Percentiles rank a stretch among this genome's conserved stretches.
Evolutionary conservation across 495 filamentous ascomycete species (phyloP).

Genomic region (Trichoderma parareesei): DNA sequence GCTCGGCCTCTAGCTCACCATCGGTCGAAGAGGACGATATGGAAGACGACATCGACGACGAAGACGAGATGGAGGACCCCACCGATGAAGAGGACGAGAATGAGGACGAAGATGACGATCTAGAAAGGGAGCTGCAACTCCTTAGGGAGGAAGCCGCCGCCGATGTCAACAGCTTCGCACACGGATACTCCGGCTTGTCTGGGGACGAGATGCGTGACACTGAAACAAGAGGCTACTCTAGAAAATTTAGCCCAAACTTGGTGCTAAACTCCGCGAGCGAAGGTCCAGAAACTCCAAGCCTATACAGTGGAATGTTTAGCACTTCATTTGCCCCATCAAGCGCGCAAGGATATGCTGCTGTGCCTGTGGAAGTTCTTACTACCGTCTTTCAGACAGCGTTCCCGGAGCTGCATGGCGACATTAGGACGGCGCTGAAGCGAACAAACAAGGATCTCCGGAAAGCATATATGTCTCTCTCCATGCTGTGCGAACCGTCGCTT

Average conservation of each 20-base stretch:
- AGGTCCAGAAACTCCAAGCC: not conserved
- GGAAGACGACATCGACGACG: conserved; percentile 18
- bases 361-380: not conserved
- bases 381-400: not conserved
- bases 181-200: not conserved
- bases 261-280: too few species aligned
- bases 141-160: not conserved
- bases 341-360: not conserved
- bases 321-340: not conserved
- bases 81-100: conserved; percentile 19
- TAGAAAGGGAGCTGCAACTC: conserved; percentile 7
- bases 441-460: not conserved
- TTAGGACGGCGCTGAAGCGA: not conserved
- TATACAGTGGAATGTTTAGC: not conserved
- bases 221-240: not conserved
- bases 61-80: conserved; percentile 2
- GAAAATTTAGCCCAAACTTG: too few species aligned
- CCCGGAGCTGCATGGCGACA: not conserved
- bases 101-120: conserved; percentile 17
- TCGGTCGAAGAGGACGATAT: conserved; percentile 20
- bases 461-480: not conserved
- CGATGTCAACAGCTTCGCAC: not conserved
- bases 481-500: not conserved
- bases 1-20: conserved; percentile 17
- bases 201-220: not conserved